A percentile compares a stretch with the other conserved stretches of the same genome.
phyloP scores from a whole-genome alignment of 2,329 filamentous ascomycete genomes.

The Dactylonectria estremocensis region DNA sequence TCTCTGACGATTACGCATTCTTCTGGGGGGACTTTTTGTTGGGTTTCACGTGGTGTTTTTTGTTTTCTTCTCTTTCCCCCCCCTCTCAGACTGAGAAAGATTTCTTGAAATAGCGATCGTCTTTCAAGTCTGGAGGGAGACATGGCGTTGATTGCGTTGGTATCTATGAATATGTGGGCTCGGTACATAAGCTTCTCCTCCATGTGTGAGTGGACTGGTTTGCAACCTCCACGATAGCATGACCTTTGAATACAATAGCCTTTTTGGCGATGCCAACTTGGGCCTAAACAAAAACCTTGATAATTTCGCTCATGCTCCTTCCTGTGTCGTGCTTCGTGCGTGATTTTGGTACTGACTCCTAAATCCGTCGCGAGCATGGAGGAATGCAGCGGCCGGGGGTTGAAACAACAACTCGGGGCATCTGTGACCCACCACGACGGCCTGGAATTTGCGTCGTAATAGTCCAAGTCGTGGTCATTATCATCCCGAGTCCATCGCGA shows the following conservation, averaged over 20 bases:
- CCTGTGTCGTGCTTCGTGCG: background rate
- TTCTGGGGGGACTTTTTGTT: background rate
- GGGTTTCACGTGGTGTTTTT: background rate
- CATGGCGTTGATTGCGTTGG: conserved; percentile 2
- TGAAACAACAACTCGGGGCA: conserved; percentile 9
- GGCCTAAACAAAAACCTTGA: conserved; percentile 1
- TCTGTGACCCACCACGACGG: conserved; percentile 10
- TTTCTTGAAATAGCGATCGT: background rate
- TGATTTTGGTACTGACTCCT: background rate
- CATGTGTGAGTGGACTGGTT: conserved; percentile 10
- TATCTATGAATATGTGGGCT: background rate
- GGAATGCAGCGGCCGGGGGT: background rate
- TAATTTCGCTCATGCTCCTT: background rate
- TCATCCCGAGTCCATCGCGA: background rate
- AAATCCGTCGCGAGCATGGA: background rate
- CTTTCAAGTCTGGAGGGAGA: background rate
- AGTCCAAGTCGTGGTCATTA: background rate
- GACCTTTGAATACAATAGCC: background rate
- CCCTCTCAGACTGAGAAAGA: background rate
- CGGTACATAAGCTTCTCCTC: conserved; percentile 7
- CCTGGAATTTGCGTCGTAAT: conserved; percentile 12
- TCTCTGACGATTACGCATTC: background rate
- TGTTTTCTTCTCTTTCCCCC: background rate
- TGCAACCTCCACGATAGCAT: conserved; percentile 1
- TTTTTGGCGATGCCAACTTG: background rate